Conservation (phyloP, 768 basidiomycete genomes). For the Hebeloma cylindrosporum region DNA sequence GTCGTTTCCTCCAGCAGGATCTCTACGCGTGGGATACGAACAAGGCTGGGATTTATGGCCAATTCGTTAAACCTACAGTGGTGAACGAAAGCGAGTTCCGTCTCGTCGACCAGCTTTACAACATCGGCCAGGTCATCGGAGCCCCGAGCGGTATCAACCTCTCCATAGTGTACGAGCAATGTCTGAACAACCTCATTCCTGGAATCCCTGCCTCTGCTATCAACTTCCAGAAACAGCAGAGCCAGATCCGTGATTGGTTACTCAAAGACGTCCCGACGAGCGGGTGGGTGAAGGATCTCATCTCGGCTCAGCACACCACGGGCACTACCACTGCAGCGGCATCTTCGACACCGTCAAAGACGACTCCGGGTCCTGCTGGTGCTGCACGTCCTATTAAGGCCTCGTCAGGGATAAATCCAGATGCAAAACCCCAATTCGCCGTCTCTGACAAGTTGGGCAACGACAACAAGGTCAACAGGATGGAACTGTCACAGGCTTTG, state of each 20-base stretch:
- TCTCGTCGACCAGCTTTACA: slow-evolving; percentile 28
- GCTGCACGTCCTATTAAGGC: no score
- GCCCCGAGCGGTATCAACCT: slow-evolving; percentile 27
- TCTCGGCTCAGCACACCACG: slow-evolving; percentile 15
- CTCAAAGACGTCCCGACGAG: slow-evolving; percentile 22
- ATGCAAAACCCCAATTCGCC: no score
- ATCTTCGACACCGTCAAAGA: no score
- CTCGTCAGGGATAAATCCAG: no score
- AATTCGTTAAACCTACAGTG: slow-evolving; percentile 27
- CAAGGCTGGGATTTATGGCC: slow-evolving; percentile 26
- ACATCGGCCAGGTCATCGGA: slow-evolving; percentile 20
- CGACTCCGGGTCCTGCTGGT: no score
- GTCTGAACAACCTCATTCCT: slow-evolving; percentile 28
- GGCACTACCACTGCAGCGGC: background rate
- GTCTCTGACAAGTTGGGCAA: slow-evolving; percentile 9
- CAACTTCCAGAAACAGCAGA: slow-evolving; percentile 21
- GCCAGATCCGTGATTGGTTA: slow-evolving; percentile 28
- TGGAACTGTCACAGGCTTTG: slow-evolving; percentile 26
- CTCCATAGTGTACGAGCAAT: slow-evolving; percentile 27
- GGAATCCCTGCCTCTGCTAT: slow-evolving; percentile 10
- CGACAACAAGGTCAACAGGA: slow-evolving; percentile 23
- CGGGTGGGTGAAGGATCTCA: slow-evolving; percentile 21
- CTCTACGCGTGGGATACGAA: slow-evolving; percentile 27
- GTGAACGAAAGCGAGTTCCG: slow-evolving; percentile 31
- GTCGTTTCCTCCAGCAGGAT: slow-evolving; percentile 22